A percentile compares a stretch with the other conserved stretches of the same genome.
These are phyloP conservation scores for Cercospora sp. DNA, from an alignment of 2,329 filamentous ascomycete genomes.

Conservation along the genomic window DNA sequence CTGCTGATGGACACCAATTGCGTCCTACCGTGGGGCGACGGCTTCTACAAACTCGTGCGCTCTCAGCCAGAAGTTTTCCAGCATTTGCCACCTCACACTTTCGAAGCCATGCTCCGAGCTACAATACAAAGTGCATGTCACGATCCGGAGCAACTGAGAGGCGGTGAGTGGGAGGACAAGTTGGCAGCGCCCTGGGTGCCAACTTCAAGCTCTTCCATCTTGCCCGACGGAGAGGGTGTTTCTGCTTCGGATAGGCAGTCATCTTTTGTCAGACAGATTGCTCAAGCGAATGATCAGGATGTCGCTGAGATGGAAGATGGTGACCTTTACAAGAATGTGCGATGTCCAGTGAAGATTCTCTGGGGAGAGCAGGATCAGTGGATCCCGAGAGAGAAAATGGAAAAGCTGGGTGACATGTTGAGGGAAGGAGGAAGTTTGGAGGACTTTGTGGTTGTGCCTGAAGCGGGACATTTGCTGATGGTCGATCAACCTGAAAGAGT, in stretches of 20 bases:
- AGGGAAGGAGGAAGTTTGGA: constrained; percentile 34
- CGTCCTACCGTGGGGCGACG: constrained; percentile 46
- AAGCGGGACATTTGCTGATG: constrained; percentile 50
- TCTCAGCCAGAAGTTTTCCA: constrained; percentile 29
- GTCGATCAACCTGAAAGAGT: constrained; percentile 46
- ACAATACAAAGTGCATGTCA: constrained; percentile 46
- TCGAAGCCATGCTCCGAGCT: constrained; percentile 42
- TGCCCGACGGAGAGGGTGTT: background rate
- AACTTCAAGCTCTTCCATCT: background rate
- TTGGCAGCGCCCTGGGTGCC: constrained; percentile 41
- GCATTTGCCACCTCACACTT: constrained; percentile 39
- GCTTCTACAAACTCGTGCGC: constrained; percentile 47
- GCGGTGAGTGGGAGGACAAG: constrained; percentile 39
- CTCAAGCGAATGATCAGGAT: constrained; percentile 28
- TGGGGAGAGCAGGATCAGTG: constrained; percentile 50
- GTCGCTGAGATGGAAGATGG: constrained; percentile 44
- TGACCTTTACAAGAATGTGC: constrained; percentile 40
- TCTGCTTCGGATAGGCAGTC: constrained; percentile 32
- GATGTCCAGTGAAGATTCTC: constrained; percentile 43
- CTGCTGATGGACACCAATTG: constrained; percentile 49
- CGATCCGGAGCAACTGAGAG: constrained; percentile 26
- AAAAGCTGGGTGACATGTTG: constrained; percentile 36
- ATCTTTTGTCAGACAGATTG: constrained; percentile 46
- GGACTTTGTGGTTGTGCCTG: constrained; percentile 42
- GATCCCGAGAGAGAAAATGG: constrained; percentile 46